phyloP scores from a whole-genome alignment of 2,329 filamentous ascomycete species.

The Trichophyton rubrum region DNA sequence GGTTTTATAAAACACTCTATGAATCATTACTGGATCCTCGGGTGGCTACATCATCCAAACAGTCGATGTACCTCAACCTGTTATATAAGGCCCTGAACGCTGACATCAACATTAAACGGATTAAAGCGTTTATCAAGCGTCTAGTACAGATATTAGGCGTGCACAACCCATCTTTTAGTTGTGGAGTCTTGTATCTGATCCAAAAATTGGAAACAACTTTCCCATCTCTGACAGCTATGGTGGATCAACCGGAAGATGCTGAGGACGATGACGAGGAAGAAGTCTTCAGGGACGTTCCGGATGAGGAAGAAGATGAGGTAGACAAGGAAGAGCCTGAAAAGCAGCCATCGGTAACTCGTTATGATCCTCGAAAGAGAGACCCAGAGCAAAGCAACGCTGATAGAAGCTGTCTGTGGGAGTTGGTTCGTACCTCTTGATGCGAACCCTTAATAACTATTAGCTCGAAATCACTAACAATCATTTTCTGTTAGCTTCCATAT shows the following conservation, averaged over 20 bases:
- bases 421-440: slow-evolving; percentile 41
- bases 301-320: slow-evolving; percentile 38
- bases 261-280: slow-evolving; percentile 58
- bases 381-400: slow-evolving; percentile 92
- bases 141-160: slow-evolving; percentile 76
- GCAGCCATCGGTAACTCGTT: slow-evolving; percentile 31
- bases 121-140: slow-evolving; percentile 92
- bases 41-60: slow-evolving; percentile 80
- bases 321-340: slow-evolving; percentile 21
- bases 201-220: slow-evolving; percentile 69
- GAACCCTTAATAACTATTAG: slow-evolving; percentile 15
- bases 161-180: slow-evolving; percentile 86
- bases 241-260: slow-evolving; percentile 67
- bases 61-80: slow-evolving; percentile 87
- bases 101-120: slow-evolving; percentile 77
- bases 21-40: slow-evolving; percentile 88
- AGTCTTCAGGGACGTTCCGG: slow-evolving; percentile 53
- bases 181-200: slow-evolving; percentile 81
- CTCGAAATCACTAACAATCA: background rate
- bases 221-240: slow-evolving; percentile 62
- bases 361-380: slow-evolving; percentile 83
- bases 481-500: slow-evolving; percentile 43
- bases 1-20: slow-evolving; percentile 91
- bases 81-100: slow-evolving; percentile 78
- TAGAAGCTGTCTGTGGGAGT: slow-evolving; percentile 82